phyloP scores from a whole-genome alignment of 2,329 filamentous ascomycete genomes.

The Fusarium nanum region DNA sequence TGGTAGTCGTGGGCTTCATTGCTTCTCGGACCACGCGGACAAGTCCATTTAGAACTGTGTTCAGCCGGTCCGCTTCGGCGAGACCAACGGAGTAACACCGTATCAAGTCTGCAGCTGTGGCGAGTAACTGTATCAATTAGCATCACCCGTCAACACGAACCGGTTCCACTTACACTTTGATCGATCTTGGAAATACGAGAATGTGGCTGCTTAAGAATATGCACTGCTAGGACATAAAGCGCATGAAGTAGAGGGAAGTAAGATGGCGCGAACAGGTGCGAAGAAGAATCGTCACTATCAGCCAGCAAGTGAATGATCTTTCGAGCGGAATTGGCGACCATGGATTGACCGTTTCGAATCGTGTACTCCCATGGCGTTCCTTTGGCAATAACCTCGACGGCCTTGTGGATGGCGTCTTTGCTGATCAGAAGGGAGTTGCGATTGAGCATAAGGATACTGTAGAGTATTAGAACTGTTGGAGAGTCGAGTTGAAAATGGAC shows the following conservation, averaged over 20 bases:
- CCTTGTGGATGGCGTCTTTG: slow-evolving; percentile 4
- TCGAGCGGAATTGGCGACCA: slow-evolving; percentile 7
- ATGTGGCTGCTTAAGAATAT: slow-evolving; percentile 6
- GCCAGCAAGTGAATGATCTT: neutral
- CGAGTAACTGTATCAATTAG: neutral
- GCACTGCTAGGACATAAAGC: slow-evolving; percentile 2
- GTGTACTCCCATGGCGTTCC: slow-evolving; percentile 5
- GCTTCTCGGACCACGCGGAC: slow-evolving; percentile 3
- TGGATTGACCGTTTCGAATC: slow-evolving; percentile 9
- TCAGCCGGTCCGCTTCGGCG: rapidly evolving
- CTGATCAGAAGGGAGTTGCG: neutral
- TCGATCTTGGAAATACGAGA: slow-evolving; percentile 8
- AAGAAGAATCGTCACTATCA: neutral
- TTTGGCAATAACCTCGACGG: slow-evolving; percentile 8
- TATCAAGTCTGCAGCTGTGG: neutral
- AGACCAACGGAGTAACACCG: neutral
- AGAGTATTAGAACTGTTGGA: rapidly evolving
- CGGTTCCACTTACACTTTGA: neutral
- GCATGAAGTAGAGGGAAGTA: slow-evolving; percentile 6
- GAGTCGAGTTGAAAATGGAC: neutral
- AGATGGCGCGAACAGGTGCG: neutral
- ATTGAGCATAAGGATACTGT: slow-evolving; percentile 1
- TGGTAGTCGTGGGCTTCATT: neutral
- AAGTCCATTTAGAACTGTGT: neutral
- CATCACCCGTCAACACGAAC: too few species aligned